Evolutionary conservation across 1,284 basidiomycete species (phyloP), one percentile per base, ranked within the genome.

Genomic region (Mixia osmundae): DNA sequence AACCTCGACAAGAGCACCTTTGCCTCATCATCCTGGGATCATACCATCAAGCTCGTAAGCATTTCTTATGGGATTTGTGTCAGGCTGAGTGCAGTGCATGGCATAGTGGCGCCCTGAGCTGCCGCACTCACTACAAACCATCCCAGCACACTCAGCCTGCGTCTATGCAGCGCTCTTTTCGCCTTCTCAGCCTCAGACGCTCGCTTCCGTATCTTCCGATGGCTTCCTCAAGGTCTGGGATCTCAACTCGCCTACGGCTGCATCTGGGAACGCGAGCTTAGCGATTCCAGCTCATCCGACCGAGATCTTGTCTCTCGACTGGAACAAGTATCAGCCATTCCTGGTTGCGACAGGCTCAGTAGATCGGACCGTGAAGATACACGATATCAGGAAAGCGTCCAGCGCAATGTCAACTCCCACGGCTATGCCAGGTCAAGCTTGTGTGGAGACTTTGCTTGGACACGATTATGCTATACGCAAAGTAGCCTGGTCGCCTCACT

Each of bases 1-100:
- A 95, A 94, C 55, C 58, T 91, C 41, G 72, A 77, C 48, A 97
- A 97, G 56, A 74, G 82, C 42, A 65, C 69, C 1, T 95, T 97
- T 55, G 69, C 69, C 4, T 85, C 80, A 2, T 69, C 74, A 1
- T 80, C 76, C 16, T 95, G 89, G 89, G 89, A 97, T 53, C 80
- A 79, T 21, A 70, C 66, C 3, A 67, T 89, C 25, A 87, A 91
- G 57, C 54, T 94, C 27, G 85, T 85, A 49, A 38, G 76, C 62
- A 9, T 10, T 28, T 20, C 14, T 21, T 25, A 14, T 36, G 25
- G 10, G 1, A 12, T 12, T 21, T 4, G 29, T 31, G 26, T 21
- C 24, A 20, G 9, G 3, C 20, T 20, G 20, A 22, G 4, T 20
- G 16, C n/a, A 2, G 22, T 18, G 10, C 21, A 5, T 1, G 35